Evolutionary conservation across 768 basidiomycete species (phyloP).

Genomic region (Galerina sulciceps): DNA sequence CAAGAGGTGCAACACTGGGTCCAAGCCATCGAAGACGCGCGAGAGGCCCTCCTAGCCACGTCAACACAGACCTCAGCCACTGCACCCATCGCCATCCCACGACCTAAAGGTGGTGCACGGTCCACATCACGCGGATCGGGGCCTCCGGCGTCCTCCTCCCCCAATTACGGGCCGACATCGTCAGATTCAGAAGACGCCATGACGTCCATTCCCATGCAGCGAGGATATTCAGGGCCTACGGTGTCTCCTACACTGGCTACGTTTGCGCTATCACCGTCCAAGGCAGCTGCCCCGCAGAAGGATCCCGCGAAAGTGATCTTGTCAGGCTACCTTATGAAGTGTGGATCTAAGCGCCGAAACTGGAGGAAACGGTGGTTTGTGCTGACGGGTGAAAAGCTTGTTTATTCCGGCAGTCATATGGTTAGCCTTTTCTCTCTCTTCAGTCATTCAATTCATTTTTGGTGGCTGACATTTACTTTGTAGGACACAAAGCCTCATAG

Average conservation of each 20-base stretch:
- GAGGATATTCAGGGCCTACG: slow-evolving; percentile 37
- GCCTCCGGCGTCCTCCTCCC: slow-evolving; percentile 36
- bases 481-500: slow-evolving; percentile 92
- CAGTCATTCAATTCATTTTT: slow-evolving; percentile 1
- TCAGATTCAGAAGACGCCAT: slow-evolving; percentile 80
- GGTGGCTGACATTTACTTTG: slow-evolving; percentile 1
- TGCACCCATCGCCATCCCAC: slow-evolving; percentile 58
- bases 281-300: slow-evolving; percentile 36
- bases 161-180: slow-evolving; percentile 66
- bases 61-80: slow-evolving; percentile 61
- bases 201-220: slow-evolving; percentile 35
- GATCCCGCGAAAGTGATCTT: slow-evolving; percentile 83
- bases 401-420: slow-evolving; percentile 96
- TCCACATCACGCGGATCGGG: slow-evolving; percentile 23
- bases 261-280: slow-evolving; percentile 49
- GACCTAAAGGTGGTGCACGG: slow-evolving; percentile 18
- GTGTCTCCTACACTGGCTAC: slow-evolving; percentile 49
- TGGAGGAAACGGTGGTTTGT: slow-evolving; percentile 99
- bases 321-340: slow-evolving; percentile 95
- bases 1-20: slow-evolving; percentile 88
- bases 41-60: slow-evolving; percentile 64
- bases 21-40: slow-evolving; percentile 74
- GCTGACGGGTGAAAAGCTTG: slow-evolving; percentile 83
- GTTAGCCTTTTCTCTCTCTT: slow-evolving; percentile 49
- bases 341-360: slow-evolving; percentile 87